Base-by-base conservation (phyloP, 257 asterid genomes). In the Solanum bulbocastanum region DNA sequence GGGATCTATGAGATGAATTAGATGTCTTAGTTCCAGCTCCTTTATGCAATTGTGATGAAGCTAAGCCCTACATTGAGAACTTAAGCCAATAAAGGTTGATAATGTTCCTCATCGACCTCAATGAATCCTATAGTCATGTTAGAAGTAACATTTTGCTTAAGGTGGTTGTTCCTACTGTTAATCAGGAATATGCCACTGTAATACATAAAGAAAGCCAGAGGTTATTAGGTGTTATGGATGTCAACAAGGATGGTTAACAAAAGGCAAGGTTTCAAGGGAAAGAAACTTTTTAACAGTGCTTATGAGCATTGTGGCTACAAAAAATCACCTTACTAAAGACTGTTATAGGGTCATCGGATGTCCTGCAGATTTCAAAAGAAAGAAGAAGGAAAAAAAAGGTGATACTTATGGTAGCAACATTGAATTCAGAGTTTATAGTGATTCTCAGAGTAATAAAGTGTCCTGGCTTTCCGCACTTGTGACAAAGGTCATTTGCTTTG, bases 201-300 rank as follows among this genome's bases (percentile, higher is more conserved):
- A 18, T 20, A 1, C 5, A 58, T 5, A 5, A 58, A 20, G 66
- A 58, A 20, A 58, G 2, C 1, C 12, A 58, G 4, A 20, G 65
- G 10, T 56, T 18, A 18, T 10, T 56, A 18, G 65, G 65, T 18
- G 65, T 56, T 5, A 22, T 56, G 4, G 65, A 56, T 3, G 8
- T 18, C 3, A 18, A 56, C 2, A 56, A 18, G 65, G 11, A 6
- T 56, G 23, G 65, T 20, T 2, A 56, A 56, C 3, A 20, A 0
- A 0, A 8, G 25, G 23, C n/a, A 56, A 56, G 22, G 22, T 18
- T 56, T 56, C 10, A 56, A 56, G 8, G 66, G 25, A 8, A 58
- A 10, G 5, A 58, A 58, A 3, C 10, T 3, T 3, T 52, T 20
- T 0, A 5, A 18, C 3, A 18, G 0, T 16, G 2, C 2, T 0